phyloP scores from a whole-genome alignment of 306 rosid species.

The Vicia villosa region DNA sequence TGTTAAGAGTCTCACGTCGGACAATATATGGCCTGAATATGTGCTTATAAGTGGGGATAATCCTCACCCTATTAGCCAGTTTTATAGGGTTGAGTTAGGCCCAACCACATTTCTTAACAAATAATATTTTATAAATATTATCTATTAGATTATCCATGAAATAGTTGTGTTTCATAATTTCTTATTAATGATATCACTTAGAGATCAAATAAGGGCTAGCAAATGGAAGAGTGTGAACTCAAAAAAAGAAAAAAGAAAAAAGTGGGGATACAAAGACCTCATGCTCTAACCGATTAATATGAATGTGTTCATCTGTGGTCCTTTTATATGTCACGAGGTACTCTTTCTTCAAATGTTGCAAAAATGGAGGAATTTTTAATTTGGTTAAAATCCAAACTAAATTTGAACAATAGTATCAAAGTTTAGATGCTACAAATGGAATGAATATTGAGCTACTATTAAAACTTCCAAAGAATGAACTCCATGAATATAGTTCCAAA shows the following conservation, averaged over 20 bases:
- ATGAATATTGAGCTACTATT: not conserved
- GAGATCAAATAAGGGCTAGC: not conserved
- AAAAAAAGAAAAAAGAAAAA: too few species aligned
- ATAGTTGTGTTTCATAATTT: not conserved
- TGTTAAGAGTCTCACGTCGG: too few species aligned
- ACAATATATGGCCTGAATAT: too few species aligned
- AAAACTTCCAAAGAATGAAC: not conserved
- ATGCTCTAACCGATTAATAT: not conserved
- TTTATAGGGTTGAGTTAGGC: too few species aligned
- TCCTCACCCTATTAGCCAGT: too few species aligned
- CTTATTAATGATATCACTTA: not conserved
- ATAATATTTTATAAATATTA: too few species aligned
- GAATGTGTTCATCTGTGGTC: not conserved
- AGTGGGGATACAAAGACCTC: not conserved
- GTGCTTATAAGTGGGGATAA: too few species aligned
- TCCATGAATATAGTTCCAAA: not conserved
- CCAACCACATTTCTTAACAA: too few species aligned
- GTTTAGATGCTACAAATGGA: not conserved
- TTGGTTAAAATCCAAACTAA: not conserved
- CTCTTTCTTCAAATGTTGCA: not conserved
- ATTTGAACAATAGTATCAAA: not conserved
- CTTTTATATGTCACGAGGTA: constrained; percentile 1
- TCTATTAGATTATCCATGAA: not conserved
- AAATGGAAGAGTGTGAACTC: not conserved
- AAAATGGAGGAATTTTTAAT: not conserved